Evolutionary conservation across 2,329 filamentous ascomycete species (phyloP).

Genomic region (Drechslerella stenobrocha): DNA sequence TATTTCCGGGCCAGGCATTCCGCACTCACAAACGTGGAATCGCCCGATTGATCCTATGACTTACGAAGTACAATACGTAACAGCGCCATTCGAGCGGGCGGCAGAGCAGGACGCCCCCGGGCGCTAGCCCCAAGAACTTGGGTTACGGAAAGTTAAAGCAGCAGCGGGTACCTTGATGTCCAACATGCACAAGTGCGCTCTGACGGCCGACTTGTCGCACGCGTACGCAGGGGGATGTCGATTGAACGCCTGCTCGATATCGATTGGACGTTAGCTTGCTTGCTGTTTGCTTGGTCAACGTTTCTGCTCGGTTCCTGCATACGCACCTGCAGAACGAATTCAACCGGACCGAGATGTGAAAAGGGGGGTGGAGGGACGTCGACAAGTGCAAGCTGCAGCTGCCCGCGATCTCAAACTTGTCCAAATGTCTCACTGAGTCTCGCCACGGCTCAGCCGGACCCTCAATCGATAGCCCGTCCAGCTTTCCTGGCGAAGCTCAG

Average conservation of each 20-base stretch:
- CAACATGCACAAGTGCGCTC: no score
- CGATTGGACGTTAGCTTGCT: neutral
- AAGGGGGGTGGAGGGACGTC: neutral
- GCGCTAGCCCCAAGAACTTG: no score
- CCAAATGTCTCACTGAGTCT: neutral
- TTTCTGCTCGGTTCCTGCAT: constrained; percentile 3
- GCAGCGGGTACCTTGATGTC: no score
- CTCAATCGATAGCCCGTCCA: constrained; percentile 7
- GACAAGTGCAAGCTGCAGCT: no score
- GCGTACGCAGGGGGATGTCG: no score
- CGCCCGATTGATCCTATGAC: neutral
- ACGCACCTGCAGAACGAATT: no score
- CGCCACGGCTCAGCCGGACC: neutral
- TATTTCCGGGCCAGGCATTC: neutral
- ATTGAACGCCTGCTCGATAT: no score
- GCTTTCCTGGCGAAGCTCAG: constrained; percentile 40
- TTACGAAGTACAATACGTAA: no score
- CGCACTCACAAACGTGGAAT: neutral
- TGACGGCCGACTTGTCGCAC: no score
- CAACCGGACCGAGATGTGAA: neutral
- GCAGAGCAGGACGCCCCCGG: no score
- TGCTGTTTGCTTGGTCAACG: neutral
- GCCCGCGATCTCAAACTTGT: neutral
- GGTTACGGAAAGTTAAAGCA: no score
- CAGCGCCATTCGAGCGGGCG: no score